Conservation (phyloP, 129 eudicot genomes). For the Saussurea involucrata region DNA sequence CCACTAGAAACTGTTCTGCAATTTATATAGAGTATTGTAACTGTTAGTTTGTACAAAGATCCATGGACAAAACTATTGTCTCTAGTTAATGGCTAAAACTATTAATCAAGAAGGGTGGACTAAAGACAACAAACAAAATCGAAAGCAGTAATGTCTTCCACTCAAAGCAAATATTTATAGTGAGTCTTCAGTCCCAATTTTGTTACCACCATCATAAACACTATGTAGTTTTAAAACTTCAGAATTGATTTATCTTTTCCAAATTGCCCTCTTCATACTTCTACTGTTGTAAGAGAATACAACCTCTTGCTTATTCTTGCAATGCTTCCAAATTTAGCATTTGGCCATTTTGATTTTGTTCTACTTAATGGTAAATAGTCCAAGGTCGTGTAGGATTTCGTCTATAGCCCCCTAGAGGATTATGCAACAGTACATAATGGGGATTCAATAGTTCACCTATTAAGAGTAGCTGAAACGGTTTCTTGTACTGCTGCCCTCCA, state of each 20-base stretch:
- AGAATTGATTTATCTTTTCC: neutral
- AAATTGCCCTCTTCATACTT: neutral
- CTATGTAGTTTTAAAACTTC: neutral
- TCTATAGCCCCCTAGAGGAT: neutral
- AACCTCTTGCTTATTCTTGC: neutral
- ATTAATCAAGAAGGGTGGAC: neutral
- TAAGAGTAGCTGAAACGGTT: slow-evolving; percentile 98
- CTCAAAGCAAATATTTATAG: neutral
- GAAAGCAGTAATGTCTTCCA: neutral
- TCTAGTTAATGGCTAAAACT: slow-evolving; percentile 6
- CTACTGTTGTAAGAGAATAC: neutral
- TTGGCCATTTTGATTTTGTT: neutral
- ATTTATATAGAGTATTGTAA: slow-evolving; percentile 23
- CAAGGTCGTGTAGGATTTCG: neutral
- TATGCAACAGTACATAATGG: neutral
- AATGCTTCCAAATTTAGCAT: neutral
- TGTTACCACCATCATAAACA: neutral
- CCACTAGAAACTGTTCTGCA: slow-evolving; percentile 99
- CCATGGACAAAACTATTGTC: neutral
- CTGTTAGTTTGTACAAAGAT: slow-evolving; percentile 17
- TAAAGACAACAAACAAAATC: neutral
- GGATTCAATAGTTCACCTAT: slow-evolving; percentile 50
- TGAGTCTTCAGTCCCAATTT: neutral
- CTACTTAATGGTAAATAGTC: neutral
- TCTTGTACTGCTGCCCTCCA: slow-evolving; percentile 99